Evolutionary conservation across 2,329 filamentous ascomycete species (phyloP).

Genomic region (Teratosphaeria gauchensis): DNA sequence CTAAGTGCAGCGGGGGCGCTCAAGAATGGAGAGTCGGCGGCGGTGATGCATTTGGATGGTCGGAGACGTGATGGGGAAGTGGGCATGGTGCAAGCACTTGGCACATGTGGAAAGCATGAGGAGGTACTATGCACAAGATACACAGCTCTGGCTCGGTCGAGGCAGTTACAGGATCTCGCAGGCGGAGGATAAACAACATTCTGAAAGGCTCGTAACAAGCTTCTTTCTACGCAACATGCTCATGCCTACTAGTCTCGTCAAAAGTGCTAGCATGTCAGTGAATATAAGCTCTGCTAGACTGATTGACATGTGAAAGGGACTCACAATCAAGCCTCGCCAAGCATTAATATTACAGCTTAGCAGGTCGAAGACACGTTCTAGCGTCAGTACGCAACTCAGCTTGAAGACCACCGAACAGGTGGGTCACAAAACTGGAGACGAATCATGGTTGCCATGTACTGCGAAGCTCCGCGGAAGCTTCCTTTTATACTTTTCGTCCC

Average conservation of each 20-base stretch:
- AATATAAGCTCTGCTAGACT: not conserved
- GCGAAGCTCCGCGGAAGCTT: not conserved
- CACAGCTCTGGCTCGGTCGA: not conserved
- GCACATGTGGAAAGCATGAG: not conserved
- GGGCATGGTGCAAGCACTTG: not conserved
- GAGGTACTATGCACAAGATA: not conserved
- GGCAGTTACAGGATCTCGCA: not conserved
- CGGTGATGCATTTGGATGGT: not conserved
- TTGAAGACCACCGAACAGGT: not conserved
- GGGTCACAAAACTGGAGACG: not conserved
- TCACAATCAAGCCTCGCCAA: not conserved
- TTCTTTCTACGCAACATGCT: too few species aligned
- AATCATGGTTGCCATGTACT: not conserved
- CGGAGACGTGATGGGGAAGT: too few species aligned
- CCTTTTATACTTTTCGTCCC: not conserved
- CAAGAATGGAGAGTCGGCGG: not conserved
- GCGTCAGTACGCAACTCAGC: not conserved
- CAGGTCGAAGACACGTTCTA: not conserved
- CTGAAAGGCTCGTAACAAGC: not conserved
- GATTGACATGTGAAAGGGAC: not conserved
- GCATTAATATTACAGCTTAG: not conserved
- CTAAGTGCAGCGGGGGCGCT: constrained; percentile 3
- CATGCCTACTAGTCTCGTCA: not conserved
- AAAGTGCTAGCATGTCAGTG: not conserved
- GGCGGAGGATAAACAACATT: too few species aligned